Conservation (phyloP, 371 early-diverging fungal species). For the Smittium culicis region DNA sequence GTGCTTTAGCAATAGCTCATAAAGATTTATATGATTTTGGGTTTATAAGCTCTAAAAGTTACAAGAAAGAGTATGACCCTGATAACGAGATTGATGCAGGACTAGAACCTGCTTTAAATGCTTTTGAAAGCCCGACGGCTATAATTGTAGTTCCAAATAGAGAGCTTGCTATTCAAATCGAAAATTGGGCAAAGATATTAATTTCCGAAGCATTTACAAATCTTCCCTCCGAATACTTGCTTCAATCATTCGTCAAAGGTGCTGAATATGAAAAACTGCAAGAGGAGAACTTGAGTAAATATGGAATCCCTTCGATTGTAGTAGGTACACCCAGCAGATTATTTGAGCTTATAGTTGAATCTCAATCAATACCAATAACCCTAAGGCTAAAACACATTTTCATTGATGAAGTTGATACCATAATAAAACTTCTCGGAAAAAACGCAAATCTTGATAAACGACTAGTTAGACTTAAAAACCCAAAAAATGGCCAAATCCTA, state of each 20-base stretch:
- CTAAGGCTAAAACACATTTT: constrained; percentile 13
- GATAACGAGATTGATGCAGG: background rate
- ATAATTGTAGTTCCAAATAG: constrained; percentile 27
- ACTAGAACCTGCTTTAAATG: background rate
- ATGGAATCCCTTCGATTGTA: constrained; percentile 21
- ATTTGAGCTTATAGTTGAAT: constrained; percentile 11
- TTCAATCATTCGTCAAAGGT: constrained; percentile 24
- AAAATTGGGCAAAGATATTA: constrained; percentile 14
- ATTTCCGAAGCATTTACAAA: constrained; percentile 13
- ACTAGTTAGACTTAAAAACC: constrained; percentile 17
- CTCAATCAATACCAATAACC: background rate
- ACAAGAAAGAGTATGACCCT: background rate
- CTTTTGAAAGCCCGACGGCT: constrained; percentile 12
- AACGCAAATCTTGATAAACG: constrained; percentile 15
- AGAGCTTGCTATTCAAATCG: constrained; percentile 27
- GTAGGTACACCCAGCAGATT: constrained; percentile 22
- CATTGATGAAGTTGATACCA: constrained; percentile 24
- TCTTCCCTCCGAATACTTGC: background rate
- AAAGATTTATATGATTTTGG: constrained; percentile 8
- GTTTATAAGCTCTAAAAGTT: background rate
- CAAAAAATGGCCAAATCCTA: constrained; percentile 20
- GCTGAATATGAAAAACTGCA: background rate
- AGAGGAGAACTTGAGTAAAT: constrained; percentile 12
- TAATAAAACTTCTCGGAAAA: constrained; percentile 19
- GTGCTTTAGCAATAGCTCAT: constrained; percentile 13